phyloP scores from a whole-genome alignment of 73 alveolate genomes.

The Tetrahymena borealis region DNA sequence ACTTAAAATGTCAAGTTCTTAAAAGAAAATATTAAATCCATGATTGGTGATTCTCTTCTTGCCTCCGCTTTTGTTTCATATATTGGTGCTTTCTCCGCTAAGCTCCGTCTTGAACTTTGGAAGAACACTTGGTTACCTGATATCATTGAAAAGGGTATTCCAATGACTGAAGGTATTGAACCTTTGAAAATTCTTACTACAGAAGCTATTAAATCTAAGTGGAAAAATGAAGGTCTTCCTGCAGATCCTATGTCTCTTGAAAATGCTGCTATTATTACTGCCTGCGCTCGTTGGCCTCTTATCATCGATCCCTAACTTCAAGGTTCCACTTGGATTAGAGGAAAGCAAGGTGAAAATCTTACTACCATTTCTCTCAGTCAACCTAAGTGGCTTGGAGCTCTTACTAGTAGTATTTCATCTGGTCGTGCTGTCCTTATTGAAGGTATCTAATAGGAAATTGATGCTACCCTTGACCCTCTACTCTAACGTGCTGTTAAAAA shows the following conservation, averaged over 20 bases:
- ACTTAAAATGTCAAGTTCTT: conserved; percentile 78
- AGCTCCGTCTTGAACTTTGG: conserved; percentile 92
- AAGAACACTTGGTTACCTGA: conserved; percentile 82
- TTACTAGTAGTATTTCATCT: conserved; percentile 83
- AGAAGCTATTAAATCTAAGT: conserved; percentile 93
- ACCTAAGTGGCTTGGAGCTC: conserved; percentile 86
- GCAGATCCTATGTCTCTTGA: conserved; percentile 98
- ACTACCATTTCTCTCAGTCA: conserved; percentile 58
- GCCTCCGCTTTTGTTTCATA: conserved; percentile 99
- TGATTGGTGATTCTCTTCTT: conserved; percentile 96
- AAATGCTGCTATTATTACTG: conserved; percentile 94
- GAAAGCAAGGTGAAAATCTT: conserved; percentile 47
- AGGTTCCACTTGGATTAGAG: conserved; percentile 98
- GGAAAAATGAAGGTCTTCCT: conserved; percentile 99
- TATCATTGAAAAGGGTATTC: conserved; percentile 83
- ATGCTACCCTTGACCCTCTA: conserved; percentile 98
- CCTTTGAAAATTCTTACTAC: conserved; percentile 93
- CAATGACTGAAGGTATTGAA: conserved; percentile 95
- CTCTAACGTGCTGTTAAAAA: conserved; percentile 94
- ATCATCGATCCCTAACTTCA: conserved; percentile 99
- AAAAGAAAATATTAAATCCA: conserved; percentile 82
- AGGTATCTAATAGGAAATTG: conserved; percentile 96
- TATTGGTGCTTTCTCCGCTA: conserved; percentile 96
- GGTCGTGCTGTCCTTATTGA: conserved; percentile 97
- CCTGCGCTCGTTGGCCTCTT: conserved; percentile 99